Evolutionary conservation across 805 yeast genomes (phyloP).

Genomic region (Suhomyces canberraensis): DNA sequence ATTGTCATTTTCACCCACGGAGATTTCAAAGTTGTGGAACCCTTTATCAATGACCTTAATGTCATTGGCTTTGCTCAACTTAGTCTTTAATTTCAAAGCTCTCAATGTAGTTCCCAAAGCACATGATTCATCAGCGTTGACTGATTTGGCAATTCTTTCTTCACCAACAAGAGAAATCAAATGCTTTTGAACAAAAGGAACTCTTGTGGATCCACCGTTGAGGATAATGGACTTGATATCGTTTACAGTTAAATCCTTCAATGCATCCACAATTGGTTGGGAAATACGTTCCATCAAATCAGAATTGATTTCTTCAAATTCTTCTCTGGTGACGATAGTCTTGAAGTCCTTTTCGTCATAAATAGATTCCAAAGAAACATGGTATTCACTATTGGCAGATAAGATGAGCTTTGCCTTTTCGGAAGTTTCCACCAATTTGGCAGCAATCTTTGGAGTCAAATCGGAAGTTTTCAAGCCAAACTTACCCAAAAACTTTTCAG

Average conservation of each 20-base stretch:
- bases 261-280: slow-evolving; percentile 53
- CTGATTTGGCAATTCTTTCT: slow-evolving; percentile 67
- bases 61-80: slow-evolving; percentile 58
- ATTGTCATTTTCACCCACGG: slow-evolving; percentile 22
- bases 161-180: slow-evolving; percentile 54
- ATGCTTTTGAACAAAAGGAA: slow-evolving; percentile 77
- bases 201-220: slow-evolving; percentile 88
- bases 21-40: slow-evolving; percentile 45
- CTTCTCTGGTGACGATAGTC: slow-evolving; percentile 66
- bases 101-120: slow-evolving; percentile 86
- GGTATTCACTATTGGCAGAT: slow-evolving; percentile 82
- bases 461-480: slow-evolving; percentile 38
- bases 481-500: slow-evolving; percentile 51
- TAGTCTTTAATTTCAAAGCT: slow-evolving; percentile 67
- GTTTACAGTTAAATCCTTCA: slow-evolving; percentile 31
- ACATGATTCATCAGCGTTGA: slow-evolving; percentile 94
- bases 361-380: slow-evolving; percentile 73
- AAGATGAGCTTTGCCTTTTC: slow-evolving; percentile 85
- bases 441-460: slow-evolving; percentile 50
- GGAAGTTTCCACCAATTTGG: slow-evolving; percentile 74
- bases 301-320: slow-evolving; percentile 60
- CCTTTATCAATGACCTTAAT: slow-evolving; percentile 58
- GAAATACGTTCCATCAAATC: slow-evolving; percentile 46
- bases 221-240: slow-evolving; percentile 66
- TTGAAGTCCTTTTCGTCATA: slow-evolving; percentile 73